A percentile compares a stretch with the other conserved stretches of the same genome.
These are phyloP conservation scores for Theileria parva DNA, from an alignment of 169 alveolate genomes.

Conservation along the genomic window DNA sequence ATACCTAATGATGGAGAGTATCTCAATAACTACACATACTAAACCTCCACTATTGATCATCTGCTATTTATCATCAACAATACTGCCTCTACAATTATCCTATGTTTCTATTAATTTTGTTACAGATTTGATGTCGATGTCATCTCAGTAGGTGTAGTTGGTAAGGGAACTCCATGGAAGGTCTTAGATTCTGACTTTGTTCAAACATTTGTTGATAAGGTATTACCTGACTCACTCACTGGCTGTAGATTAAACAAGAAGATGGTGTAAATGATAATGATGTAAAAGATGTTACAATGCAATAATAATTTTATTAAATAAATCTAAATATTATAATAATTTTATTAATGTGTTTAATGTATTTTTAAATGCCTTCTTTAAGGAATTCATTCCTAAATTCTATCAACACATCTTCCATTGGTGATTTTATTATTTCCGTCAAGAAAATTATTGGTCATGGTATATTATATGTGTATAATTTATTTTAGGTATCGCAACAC, in stretches of 20 bases:
- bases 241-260: conserved; percentile 36
- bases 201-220: conserved; percentile 45
- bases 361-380: not conserved
- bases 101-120: too few species aligned
- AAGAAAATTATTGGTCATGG: too few species aligned
- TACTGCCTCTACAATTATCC: too few species aligned
- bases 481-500: conserved; percentile 7
- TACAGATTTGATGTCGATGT: conserved; percentile 77
- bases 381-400: too few species aligned
- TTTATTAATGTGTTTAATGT: not conserved
- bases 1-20: conserved; percentile 87
- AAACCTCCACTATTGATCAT: too few species aligned
- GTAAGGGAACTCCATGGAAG: conserved; percentile 75
- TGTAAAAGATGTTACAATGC: conserved; percentile 3
- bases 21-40: conserved; percentile 14
- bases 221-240: not conserved
- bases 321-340: not conserved
- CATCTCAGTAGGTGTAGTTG: conserved; percentile 85
- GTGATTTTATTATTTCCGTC: too few species aligned
- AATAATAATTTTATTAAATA: conserved; percentile 1
- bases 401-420: too few species aligned
- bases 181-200: conserved; percentile 35
- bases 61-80: too few species aligned
- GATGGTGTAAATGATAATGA: conserved; percentile 17
- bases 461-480: not conserved